These are phyloP conservation scores for Neocatenulostroma microsporum DNA, from an alignment of 2,329 filamentous ascomycete genomes.

Conservation along the genomic window DNA sequence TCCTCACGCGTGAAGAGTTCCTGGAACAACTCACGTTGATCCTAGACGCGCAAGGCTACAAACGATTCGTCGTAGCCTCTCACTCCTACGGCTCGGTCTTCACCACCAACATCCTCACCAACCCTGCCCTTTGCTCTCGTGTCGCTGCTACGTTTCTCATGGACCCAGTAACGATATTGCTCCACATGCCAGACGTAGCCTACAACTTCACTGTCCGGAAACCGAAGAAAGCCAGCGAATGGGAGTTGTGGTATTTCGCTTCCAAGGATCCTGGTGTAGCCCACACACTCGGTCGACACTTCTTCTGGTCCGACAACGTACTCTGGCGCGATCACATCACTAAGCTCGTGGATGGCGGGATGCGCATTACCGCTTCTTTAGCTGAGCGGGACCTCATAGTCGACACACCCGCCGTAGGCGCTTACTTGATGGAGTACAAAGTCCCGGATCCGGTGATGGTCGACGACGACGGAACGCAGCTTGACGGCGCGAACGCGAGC, in stretches of 20 bases:
- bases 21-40: constrained; percentile 48
- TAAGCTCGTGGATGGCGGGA: constrained; percentile 12
- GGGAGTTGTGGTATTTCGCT: constrained; percentile 60
- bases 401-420: constrained; percentile 34
- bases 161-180: constrained; percentile 55
- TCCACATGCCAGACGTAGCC: constrained; percentile 59
- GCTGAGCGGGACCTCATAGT: constrained; percentile 56
- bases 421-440: constrained; percentile 1
- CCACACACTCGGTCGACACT: constrained; percentile 53
- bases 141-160: constrained; percentile 46
- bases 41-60: constrained; percentile 49
- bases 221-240: constrained; percentile 51
- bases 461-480: constrained; percentile 14
- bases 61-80: constrained; percentile 48
- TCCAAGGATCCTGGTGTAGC: constrained; percentile 57
- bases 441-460: constrained; percentile 20
- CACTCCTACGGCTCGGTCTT: constrained; percentile 55
- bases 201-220: constrained; percentile 50
- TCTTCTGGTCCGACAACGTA: constrained; percentile 63
- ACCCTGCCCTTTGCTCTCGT: constrained; percentile 33
- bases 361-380: constrained; percentile 47
- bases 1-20: constrained; percentile 43
- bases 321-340: constrained; percentile 59
- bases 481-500: no score
- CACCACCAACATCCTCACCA: constrained; percentile 51